Conservation (phyloP, 257 asterid species). For the Echium plantagineum region DNA sequence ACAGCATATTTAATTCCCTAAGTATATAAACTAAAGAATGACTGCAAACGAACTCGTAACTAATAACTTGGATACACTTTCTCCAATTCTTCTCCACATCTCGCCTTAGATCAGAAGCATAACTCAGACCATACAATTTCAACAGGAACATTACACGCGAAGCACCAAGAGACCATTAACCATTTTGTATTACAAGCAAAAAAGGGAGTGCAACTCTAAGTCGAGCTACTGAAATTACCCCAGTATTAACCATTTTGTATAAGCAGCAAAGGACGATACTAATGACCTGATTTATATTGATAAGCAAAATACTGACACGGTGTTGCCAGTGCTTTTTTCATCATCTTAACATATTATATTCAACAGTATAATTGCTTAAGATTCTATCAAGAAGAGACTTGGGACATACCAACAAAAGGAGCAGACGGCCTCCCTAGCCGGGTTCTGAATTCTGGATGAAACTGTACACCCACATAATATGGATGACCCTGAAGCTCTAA, state of each 20-base stretch:
- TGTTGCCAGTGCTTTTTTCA: no score
- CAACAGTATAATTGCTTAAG: background rate
- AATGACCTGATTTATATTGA: no score
- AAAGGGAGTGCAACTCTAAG: no score
- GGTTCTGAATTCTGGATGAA: constrained; percentile 90
- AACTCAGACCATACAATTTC: background rate
- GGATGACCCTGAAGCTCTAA: constrained; percentile 69
- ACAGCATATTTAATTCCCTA: background rate
- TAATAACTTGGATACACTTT: background rate
- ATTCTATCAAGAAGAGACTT: background rate
- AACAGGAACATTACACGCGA: background rate
- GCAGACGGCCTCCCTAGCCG: constrained; percentile 92
- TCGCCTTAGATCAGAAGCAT: background rate
- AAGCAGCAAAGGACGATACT: no score
- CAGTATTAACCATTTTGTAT: no score
- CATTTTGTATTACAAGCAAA: no score
- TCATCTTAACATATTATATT: no score
- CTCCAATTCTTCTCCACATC: no score
- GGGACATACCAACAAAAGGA: constrained; percentile 46
- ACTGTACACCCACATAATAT: constrained; percentile 80
- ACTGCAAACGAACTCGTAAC: background rate
- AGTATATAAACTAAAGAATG: background rate
- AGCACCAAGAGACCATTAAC: background rate
- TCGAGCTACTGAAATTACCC: no score
- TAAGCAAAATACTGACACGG: no score